Evolutionary conservation across 371 early-diverging fungal genomes (phyloP).

Genomic region (Rhizopus arrhizus): DNA sequence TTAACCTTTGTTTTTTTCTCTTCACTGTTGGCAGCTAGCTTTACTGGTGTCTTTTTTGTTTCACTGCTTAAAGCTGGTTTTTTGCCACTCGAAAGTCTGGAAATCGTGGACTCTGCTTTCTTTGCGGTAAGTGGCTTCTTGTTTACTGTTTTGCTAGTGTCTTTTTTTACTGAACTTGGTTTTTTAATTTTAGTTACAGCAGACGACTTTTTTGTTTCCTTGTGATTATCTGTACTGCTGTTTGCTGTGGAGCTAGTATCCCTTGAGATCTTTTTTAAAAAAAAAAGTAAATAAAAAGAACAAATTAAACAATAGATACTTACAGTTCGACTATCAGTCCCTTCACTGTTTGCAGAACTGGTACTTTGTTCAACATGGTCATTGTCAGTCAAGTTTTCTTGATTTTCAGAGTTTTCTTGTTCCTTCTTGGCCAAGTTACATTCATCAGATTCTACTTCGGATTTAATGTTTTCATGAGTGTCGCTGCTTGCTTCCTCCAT

Average conservation of each 20-base stretch:
- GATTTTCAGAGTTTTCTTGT: background rate
- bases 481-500: background rate
- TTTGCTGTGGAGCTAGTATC: background rate
- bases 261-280: background rate
- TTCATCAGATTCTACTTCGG: constrained; percentile 1
- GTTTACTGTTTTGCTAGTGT: background rate
- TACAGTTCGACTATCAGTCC: background rate
- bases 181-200: constrained; percentile 14
- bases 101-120: constrained; percentile 8
- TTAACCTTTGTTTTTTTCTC: constrained; percentile 9
- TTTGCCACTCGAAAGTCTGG: constrained; percentile 8
- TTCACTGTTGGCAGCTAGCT: background rate
- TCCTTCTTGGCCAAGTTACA: no score
- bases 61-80: background rate
- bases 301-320: background rate
- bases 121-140: constrained; percentile 4
- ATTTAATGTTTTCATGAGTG: background rate
- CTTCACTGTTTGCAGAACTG: background rate
- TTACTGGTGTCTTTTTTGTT: background rate
- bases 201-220: background rate
- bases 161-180: background rate
- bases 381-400: constrained; percentile 2
- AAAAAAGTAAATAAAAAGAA: background rate
- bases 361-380: background rate
- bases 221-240: background rate